These are phyloP conservation scores for Cymbopogon flexuosus DNA, from an alignment of 202 grass and related monocot genomes.

Conservation along the genomic window DNA sequence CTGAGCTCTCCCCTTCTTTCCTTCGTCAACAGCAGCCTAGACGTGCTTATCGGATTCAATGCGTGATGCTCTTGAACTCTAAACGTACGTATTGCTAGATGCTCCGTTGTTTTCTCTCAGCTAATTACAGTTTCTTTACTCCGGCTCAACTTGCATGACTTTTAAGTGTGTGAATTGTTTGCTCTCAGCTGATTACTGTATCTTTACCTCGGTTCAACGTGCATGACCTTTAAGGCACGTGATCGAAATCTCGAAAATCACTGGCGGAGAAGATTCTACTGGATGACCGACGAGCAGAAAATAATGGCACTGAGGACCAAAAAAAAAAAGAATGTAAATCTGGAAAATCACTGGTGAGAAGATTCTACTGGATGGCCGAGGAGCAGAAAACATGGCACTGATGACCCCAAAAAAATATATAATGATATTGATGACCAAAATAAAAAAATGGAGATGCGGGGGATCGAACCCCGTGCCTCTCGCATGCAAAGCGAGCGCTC, in stretches of 20 bases:
- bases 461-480: conserved; percentile 94
- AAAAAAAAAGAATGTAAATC: too few species aligned
- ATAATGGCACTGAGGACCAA: too few species aligned
- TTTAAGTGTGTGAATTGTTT: background rate
- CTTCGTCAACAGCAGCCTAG: background rate
- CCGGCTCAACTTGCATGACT: background rate
- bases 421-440: too few species aligned
- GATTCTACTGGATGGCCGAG: too few species aligned
- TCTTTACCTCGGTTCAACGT: too few species aligned
- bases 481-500: conserved; percentile 99
- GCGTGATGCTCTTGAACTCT: background rate
- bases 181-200: too few species aligned
- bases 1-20: background rate
- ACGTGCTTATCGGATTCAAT: background rate
- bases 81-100: too few species aligned
- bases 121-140: background rate
- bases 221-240: background rate
- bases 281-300: too few species aligned
- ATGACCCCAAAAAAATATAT: too few species aligned
- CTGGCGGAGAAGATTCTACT: too few species aligned
- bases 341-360: too few species aligned
- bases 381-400: too few species aligned
- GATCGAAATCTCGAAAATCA: background rate
- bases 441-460: conserved; percentile 58
- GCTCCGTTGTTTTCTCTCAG: background rate